Evolutionary conservation across 495 filamentous ascomycete genomes (phyloP), one percentile per base, ranked within the genome.

Genomic region (Podospora anserina): DNA sequence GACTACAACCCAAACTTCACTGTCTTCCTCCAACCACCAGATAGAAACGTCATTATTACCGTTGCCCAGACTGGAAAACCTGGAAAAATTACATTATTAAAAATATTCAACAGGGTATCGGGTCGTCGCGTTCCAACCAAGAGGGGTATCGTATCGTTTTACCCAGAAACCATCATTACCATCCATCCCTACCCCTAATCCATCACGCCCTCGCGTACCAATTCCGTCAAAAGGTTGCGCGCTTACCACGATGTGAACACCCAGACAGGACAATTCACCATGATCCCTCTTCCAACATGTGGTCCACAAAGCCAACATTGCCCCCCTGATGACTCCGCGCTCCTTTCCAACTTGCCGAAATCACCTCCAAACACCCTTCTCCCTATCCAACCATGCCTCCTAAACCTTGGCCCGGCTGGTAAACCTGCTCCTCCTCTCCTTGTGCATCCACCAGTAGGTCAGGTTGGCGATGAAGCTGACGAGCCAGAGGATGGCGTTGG

Each of bases 401-500:
- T 75, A 84, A 30, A 87, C 76, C 54, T 67, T 79, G 26, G 83
- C 84, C 54, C 85, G 78, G 59, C 83, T 82, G 20, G 85, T 86
- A 65, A 82, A 86, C 39, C 79, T 80, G 19, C 74, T 78, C 18
- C 75, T 75, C 20, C 75, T 71, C 2, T 81, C 73, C 26, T 79
- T 74, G 62, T 84, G 81, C 57, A 70, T 73, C 69, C 77, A 78
- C 80, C 79, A 86, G 69, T 83, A 85, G 0, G 74, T 65, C 7
- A 76, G 74, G 28, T 78, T 77, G 15, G 75, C 79, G 18, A 83
- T 70, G 2, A 81, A 80, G 13, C 84, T 88, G 34, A 88, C 73
- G 30, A 90, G 75, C 92, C 92, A 96, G 27, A 96, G 79, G 44
- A 90, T 67, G 76, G 90, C 84, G 73, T 89, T 90, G 26, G 86